Percentiles rank a stretch among this genome's conserved stretches.
Evolutionary conservation across 305 asterid genomes (phyloP).

Genomic region (Euphrasia arctica): DNA sequence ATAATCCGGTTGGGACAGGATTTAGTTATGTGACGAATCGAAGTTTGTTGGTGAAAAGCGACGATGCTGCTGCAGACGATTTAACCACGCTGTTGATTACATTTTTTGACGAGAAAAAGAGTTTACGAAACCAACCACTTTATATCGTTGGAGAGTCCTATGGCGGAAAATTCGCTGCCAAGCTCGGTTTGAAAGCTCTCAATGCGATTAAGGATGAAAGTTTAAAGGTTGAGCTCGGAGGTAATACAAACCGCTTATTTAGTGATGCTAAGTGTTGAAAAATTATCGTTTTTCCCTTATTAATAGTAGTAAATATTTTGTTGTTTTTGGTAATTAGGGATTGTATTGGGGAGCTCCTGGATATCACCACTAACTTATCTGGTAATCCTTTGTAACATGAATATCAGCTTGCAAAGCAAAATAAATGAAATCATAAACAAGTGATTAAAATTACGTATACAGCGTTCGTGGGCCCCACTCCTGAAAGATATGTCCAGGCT

Average conservation of each 20-base stretch:
- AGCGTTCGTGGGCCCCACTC: slow-evolving; percentile 97
- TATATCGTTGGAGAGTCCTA: slow-evolving; percentile 93
- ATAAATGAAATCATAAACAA: too few relatives aligned
- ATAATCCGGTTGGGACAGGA: slow-evolving; percentile 96
- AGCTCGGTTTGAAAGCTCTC: slow-evolving; percentile 76
- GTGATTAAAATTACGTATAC: slow-evolving; percentile 20
- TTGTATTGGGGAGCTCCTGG: slow-evolving; percentile 89
- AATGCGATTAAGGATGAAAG: slow-evolving; percentile 62
- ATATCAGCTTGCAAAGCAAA: too few relatives aligned
- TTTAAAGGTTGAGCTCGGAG: slow-evolving; percentile 75
- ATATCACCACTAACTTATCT: slow-evolving; percentile 94
- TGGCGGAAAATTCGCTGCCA: slow-evolving; percentile 90
- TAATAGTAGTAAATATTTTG: slow-evolving; percentile 13
- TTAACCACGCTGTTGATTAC: slow-evolving; percentile 61
- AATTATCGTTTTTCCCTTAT: too few relatives aligned
- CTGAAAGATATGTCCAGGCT: slow-evolving; percentile 82
- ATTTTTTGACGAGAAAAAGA: slow-evolving; percentile 56
- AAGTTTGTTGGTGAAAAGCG: slow-evolving; percentile 64
- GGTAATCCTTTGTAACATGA: slow-evolving; percentile 30
- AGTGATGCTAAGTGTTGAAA: neutral
- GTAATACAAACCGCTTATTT: slow-evolving; percentile 25
- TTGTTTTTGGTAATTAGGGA: slow-evolving; percentile 39
- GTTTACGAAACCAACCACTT: slow-evolving; percentile 15
- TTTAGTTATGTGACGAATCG: slow-evolving; percentile 84
- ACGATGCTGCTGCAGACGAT: slow-evolving; percentile 79